These are phyloP conservation scores for Dendrobium huoshanense DNA, from an alignment of 106 monocot species.

Conservation along the genomic window DNA sequence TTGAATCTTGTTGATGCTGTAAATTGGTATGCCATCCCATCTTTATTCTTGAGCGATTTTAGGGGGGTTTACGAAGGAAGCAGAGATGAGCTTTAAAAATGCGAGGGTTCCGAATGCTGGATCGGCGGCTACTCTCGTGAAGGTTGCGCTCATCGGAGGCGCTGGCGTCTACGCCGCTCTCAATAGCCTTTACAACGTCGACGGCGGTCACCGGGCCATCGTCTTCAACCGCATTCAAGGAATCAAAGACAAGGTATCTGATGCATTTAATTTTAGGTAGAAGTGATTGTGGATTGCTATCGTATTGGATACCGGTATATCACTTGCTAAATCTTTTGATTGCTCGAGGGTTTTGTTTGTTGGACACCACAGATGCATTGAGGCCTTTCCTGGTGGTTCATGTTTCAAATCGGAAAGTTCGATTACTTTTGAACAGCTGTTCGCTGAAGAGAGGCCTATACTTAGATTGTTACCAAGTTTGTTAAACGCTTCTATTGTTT, in stretches of 20 bases:
- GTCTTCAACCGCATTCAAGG: conserved; percentile 67
- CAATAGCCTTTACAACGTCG: conserved; percentile 61
- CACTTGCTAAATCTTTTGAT: background rate
- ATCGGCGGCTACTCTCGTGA: conserved; percentile 21
- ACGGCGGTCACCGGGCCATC: conserved; percentile 67
- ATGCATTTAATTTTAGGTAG: background rate
- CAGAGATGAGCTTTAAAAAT: conserved; percentile 31
- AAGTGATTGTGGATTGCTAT: background rate
- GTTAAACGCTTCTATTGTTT: background rate
- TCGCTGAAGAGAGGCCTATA: background rate
- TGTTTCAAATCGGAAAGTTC: background rate
- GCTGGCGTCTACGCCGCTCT: conserved; percentile 39
- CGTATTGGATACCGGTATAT: background rate
- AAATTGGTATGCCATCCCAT: background rate
- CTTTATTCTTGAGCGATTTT: conserved; percentile 1
- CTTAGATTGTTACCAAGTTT: background rate
- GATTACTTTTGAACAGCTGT: background rate
- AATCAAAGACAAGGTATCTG: conserved; percentile 55
- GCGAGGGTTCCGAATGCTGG: conserved; percentile 40
- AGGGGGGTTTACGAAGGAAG: background rate
- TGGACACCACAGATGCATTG: background rate
- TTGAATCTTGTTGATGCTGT: background rate
- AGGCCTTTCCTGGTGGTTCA: background rate
- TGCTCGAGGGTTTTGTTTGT: background rate
- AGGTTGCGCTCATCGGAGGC: conserved; percentile 41